A percentile compares a stretch with the other conserved stretches of the same genome.
Evolutionary conservation across 208 protist genomes (phyloP).

Genomic region (Trypanosoma grayi): DNA sequence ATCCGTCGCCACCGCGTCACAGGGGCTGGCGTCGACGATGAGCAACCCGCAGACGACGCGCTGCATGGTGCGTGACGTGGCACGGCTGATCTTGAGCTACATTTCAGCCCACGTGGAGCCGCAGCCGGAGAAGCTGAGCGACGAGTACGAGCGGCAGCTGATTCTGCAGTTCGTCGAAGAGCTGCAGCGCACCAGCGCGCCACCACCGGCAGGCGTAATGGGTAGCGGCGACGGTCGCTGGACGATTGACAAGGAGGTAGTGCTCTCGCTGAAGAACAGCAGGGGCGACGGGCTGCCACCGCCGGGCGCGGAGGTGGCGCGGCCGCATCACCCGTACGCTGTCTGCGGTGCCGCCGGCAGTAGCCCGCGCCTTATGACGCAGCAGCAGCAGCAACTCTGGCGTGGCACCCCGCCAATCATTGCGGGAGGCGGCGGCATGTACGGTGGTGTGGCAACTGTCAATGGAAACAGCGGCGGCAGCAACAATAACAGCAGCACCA

Average conservation of each 20-base stretch:
- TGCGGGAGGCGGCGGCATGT: background rate
- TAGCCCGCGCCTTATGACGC: conserved; percentile 9
- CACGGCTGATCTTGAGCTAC: conserved; percentile 21
- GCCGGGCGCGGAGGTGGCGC: conserved; percentile 16
- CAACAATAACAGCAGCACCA: too few species aligned
- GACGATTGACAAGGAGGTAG: conserved; percentile 84
- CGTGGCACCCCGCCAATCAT: conserved; percentile 19
- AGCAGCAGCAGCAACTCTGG: conserved; percentile 6
- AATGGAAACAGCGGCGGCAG: conserved; percentile 4
- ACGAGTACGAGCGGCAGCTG: conserved; percentile 21
- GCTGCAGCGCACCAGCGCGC: conserved; percentile 3
- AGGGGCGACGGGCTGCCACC: conserved; percentile 22
- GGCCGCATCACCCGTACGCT: conserved; percentile 27
- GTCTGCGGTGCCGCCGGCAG: background rate
- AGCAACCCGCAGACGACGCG: conserved; percentile 24
- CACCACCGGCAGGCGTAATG: background rate
- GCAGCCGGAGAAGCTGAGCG: conserved; percentile 24
- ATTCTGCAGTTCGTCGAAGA: conserved; percentile 26
- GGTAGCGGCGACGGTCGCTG: conserved; percentile 42
- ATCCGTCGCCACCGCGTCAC: conserved; percentile 15
- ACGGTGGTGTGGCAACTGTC: background rate
- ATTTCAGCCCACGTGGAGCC: conserved; percentile 17
- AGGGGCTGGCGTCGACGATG: conserved; percentile 16
- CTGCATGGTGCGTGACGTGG: conserved; percentile 21
- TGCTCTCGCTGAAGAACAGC: conserved; percentile 48